A percentile compares a stretch with the other conserved stretches of the same genome.
Evolutionary conservation across 805 yeast species (phyloP).

Genomic region (Starmerella vaccinii): DNA sequence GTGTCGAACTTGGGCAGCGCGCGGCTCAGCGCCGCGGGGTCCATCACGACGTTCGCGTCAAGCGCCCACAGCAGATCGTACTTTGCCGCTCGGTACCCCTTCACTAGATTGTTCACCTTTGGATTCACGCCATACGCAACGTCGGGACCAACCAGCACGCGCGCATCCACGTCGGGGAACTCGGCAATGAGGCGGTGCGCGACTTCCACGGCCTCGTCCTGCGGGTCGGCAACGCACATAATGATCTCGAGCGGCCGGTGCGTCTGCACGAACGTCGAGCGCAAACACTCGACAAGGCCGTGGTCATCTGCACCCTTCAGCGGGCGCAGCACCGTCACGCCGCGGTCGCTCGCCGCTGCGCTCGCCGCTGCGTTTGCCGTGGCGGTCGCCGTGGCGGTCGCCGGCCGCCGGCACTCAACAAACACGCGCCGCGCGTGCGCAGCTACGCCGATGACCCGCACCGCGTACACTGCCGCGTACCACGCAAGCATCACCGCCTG

Average conservation of each 20-base stretch:
- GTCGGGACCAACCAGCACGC: slow-evolving; percentile 43
- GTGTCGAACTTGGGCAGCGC: slow-evolving; percentile 44
- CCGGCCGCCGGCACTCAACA: not conserved
- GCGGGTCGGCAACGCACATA: slow-evolving; percentile 57
- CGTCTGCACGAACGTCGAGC: slow-evolving; percentile 55
- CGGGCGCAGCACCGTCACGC: slow-evolving; percentile 73
- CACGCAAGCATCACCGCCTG: slow-evolving; percentile 1
- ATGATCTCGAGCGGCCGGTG: slow-evolving; percentile 61
- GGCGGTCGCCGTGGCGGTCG: not conserved
- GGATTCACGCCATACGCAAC: slow-evolving; percentile 68
- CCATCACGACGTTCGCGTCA: slow-evolving; percentile 77
- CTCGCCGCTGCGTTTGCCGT: too few relatives aligned
- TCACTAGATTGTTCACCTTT: slow-evolving; percentile 75
- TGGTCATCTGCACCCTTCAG: slow-evolving; percentile 71
- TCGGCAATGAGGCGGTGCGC: slow-evolving; percentile 41
- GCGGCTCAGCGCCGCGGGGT: slow-evolving; percentile 51
- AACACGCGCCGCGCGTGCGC: slow-evolving; percentile 7
- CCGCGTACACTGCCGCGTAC: slow-evolving; percentile 11
- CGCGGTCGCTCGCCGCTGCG: slow-evolving; percentile 31
- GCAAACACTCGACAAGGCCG: slow-evolving; percentile 57
- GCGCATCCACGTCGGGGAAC: slow-evolving; percentile 50
- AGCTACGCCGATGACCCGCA: slow-evolving; percentile 10
- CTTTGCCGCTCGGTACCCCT: slow-evolving; percentile 60
- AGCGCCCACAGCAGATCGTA: slow-evolving; percentile 73
- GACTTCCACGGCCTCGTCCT: slow-evolving; percentile 57